phyloP scores from a whole-genome alignment of 371 early-diverging fungal genomes.

The Mucor racemosus region DNA sequence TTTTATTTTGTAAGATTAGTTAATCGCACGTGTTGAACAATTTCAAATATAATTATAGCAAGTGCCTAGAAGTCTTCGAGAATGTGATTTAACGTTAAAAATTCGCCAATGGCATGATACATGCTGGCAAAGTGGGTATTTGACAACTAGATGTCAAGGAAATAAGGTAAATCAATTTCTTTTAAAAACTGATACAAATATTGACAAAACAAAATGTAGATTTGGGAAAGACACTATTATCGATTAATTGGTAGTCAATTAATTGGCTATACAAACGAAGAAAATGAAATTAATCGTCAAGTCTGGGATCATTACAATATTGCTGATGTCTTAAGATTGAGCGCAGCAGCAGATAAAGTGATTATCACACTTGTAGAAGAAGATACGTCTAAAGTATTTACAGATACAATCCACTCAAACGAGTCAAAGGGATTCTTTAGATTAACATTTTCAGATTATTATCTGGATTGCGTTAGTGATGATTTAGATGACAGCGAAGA shows the following conservation, averaged over 20 bases:
- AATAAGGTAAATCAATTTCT: conserved; percentile 29
- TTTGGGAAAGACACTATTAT: conserved; percentile 48
- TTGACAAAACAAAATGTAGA: conserved; percentile 19
- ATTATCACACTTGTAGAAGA: conserved; percentile 42
- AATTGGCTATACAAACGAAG: conserved; percentile 32
- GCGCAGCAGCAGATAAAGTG: conserved; percentile 48
- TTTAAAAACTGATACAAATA: not conserved
- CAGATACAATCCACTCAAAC: conserved; percentile 33
- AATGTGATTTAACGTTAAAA: conserved; percentile 49
- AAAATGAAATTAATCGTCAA: conserved; percentile 14
- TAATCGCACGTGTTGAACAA: not conserved
- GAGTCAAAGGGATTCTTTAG: conserved; percentile 48
- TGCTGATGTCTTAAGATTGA: conserved; percentile 42
- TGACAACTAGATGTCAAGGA: conserved; percentile 39
- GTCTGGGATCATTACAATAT: conserved; percentile 45
- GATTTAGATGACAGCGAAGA: conserved; percentile 45
- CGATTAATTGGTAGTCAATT: conserved; percentile 46
- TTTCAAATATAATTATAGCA: conserved; percentile 22
- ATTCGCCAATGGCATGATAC: conserved; percentile 55
- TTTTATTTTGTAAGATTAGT: not conserved
- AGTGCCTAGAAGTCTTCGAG: conserved; percentile 46
- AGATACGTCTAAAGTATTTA: conserved; percentile 30
- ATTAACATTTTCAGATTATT: conserved; percentile 39
- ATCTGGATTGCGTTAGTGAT: conserved; percentile 50
- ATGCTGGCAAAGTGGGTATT: conserved; percentile 45